Conservation (phyloP, 2,329 filamentous ascomycete species). For the Neonectria punicea region DNA sequence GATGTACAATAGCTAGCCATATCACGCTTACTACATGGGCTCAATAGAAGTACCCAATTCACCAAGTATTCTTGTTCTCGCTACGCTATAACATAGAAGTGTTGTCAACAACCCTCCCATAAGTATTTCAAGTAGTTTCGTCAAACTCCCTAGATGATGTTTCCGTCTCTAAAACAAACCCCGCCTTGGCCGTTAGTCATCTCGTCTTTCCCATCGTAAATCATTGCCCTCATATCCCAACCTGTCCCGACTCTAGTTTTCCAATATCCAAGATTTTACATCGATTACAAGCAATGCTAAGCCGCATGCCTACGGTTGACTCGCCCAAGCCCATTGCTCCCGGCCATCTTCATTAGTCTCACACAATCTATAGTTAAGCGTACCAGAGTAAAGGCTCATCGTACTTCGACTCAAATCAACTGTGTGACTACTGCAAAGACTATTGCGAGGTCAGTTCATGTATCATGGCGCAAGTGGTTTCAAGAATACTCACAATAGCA, state of each 20-base stretch:
- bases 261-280: background rate
- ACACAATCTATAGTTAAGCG: background rate
- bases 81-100: background rate
- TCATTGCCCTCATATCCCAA: background rate
- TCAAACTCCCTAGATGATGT: background rate
- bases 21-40: background rate
- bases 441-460: conserved; percentile 1
- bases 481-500: conserved; percentile 64
- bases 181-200: background rate
- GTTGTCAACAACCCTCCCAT: background rate
- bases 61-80: background rate
- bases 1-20: background rate
- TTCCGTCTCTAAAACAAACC: background rate
- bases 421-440: conserved; percentile 33
- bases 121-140: background rate
- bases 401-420: background rate
- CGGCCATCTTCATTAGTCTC: background rate
- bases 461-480: background rate
- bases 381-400: background rate
- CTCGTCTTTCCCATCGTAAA: background rate
- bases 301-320: background rate
- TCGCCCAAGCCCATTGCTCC: background rate
- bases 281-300: background rate
- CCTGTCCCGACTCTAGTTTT: background rate
- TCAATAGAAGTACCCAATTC: background rate